Conservation (phyloP, 2,329 filamentous ascomycete genomes). For the Cadophora malorum region DNA sequence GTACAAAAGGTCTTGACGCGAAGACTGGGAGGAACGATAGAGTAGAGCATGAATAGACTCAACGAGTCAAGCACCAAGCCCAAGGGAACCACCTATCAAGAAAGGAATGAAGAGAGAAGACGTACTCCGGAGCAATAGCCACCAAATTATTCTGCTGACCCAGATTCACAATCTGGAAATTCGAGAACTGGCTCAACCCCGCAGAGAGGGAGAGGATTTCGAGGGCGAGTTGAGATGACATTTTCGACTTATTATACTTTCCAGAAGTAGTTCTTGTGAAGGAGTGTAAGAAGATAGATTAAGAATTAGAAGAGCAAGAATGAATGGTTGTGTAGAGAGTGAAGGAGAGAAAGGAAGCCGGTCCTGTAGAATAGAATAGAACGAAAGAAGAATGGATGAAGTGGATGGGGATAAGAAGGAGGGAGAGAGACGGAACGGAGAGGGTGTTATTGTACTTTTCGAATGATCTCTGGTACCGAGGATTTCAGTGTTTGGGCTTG, state of each 20-base stretch:
- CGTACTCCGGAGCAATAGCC: slow-evolving; percentile 1
- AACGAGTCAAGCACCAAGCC: too few relatives aligned
- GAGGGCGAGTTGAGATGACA: slow-evolving; percentile 18
- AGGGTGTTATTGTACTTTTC: background rate
- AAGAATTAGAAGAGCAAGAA: background rate
- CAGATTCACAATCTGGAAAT: slow-evolving; percentile 13
- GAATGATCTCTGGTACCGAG: background rate
- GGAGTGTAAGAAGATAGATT: background rate
- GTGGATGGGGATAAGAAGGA: too few relatives aligned
- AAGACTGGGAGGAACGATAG: too few relatives aligned
- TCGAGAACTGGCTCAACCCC: background rate
- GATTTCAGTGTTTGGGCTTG: background rate
- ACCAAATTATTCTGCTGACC: slow-evolving; percentile 13
- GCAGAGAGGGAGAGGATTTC: slow-evolving; percentile 18
- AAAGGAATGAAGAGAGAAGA: background rate
- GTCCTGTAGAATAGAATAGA: background rate
- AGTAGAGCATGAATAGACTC: too few relatives aligned
- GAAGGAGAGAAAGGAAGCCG: background rate
- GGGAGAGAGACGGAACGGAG: too few relatives aligned
- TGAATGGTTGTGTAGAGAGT: background rate
- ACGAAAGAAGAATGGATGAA: background rate
- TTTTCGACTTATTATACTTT: slow-evolving; percentile 1
- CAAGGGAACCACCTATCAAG: background rate
- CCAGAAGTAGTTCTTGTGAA: slow-evolving; percentile 10
- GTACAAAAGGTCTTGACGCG: too few relatives aligned